Conservation (phyloP, 495 filamentous ascomycete species). For the Xylaria longipes region DNA sequence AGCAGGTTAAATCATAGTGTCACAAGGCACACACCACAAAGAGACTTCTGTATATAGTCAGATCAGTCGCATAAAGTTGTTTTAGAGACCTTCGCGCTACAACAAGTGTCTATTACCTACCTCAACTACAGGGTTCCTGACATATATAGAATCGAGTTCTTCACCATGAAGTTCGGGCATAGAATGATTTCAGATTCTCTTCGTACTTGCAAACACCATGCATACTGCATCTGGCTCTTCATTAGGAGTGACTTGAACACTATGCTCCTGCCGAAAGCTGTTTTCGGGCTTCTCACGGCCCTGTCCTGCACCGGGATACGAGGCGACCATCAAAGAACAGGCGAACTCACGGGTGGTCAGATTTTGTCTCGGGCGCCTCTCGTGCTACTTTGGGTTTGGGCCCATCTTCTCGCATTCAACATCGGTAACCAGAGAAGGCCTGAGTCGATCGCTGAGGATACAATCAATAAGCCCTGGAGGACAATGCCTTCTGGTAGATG, state of each 20-base stretch:
- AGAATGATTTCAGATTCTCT: too few relatives aligned
- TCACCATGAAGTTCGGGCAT: too few relatives aligned
- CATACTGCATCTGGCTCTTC: conserved; percentile 40
- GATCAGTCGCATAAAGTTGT: too few relatives aligned
- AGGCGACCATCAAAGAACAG: background rate
- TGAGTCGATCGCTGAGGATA: conserved; percentile 54
- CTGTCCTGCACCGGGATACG: background rate
- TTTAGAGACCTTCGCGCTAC: too few relatives aligned
- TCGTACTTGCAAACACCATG: too few relatives aligned
- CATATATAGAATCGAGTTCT: too few relatives aligned
- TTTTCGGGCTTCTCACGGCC: conserved; percentile 7
- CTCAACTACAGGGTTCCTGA: too few relatives aligned
- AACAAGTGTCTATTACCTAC: too few relatives aligned
- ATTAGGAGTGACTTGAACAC: conserved; percentile 40
- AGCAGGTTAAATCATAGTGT: too few relatives aligned
- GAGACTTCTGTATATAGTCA: too few relatives aligned
- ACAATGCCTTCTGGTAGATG: conserved; percentile 54
- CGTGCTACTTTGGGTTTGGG: conserved; percentile 34
- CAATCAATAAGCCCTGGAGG: conserved; percentile 65
- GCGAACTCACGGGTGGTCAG: background rate
- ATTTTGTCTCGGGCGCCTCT: conserved; percentile 18
- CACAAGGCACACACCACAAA: too few relatives aligned
- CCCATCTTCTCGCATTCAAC: conserved; percentile 49
- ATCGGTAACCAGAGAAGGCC: conserved; percentile 57
- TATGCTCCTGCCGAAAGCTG: conserved; percentile 22